Evolutionary conservation across 2,329 filamentous ascomycete genomes (phyloP).

Genomic region (Aaosphaeria pasadenensis): DNA sequence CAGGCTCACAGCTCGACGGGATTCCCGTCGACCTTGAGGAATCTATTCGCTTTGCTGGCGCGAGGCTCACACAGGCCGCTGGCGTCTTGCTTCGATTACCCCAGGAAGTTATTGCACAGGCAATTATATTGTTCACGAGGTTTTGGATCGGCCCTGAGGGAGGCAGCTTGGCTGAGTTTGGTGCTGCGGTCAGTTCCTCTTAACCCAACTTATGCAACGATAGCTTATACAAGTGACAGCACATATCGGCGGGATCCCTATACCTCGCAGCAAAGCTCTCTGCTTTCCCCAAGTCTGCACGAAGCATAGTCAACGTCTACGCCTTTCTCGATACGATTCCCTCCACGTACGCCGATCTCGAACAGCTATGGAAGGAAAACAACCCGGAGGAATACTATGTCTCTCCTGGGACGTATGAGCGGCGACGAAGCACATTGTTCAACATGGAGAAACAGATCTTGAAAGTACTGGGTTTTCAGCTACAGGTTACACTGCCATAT

Average conservation of each 20-base stretch:
- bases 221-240: constrained; percentile 48
- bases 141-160: constrained; percentile 68
- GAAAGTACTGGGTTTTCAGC: constrained; percentile 73
- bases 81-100: constrained; percentile 79
- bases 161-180: constrained; percentile 49
- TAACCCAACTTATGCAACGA: neutral
- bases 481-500: constrained; percentile 82
- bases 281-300: constrained; percentile 69
- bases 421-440: constrained; percentile 63
- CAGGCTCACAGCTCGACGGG: constrained; percentile 53
- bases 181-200: constrained; percentile 54
- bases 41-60: constrained; percentile 67
- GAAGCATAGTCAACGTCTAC: constrained; percentile 82
- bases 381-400: constrained; percentile 53
- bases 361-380: constrained; percentile 14
- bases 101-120: constrained; percentile 81
- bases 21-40: constrained; percentile 69
- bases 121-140: constrained; percentile 76
- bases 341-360: constrained; percentile 53
- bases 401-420: constrained; percentile 68
- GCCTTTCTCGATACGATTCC: constrained; percentile 68
- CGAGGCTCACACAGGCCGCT: constrained; percentile 72
- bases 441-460: constrained; percentile 76
- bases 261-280: constrained; percentile 84
- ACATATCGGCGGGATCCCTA: constrained; percentile 75